These are phyloP conservation scores for Mortierella sp. DNA, from an alignment of 371 early-diverging fungal species.

Conservation along the genomic window DNA sequence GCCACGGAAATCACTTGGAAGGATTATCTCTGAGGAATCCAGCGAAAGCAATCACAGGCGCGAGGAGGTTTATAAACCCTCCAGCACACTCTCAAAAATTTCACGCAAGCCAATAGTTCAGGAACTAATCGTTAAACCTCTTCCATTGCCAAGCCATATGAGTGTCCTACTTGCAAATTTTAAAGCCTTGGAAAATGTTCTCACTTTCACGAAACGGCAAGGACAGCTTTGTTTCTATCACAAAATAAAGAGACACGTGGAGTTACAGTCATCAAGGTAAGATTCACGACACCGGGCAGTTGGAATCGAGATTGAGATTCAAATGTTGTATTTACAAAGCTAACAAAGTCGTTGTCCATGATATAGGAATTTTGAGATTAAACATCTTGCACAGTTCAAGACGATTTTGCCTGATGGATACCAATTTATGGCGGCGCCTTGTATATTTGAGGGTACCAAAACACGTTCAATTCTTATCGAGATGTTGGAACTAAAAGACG, in stretches of 20 bases:
- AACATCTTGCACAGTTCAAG: constrained; percentile 51
- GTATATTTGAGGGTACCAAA: constrained; percentile 31
- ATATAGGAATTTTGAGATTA: constrained; percentile 49
- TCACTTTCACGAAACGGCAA: constrained; percentile 26
- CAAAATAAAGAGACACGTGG: constrained; percentile 37
- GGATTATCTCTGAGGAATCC: not conserved
- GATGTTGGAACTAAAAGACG: constrained; percentile 23
- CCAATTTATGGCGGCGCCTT: constrained; percentile 28
- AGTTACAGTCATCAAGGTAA: constrained; percentile 40
- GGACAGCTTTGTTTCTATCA: constrained; percentile 47
- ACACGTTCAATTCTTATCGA: constrained; percentile 40
- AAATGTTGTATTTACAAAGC: not conserved
- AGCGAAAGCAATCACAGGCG: not conserved
- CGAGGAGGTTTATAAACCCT: constrained; percentile 1
- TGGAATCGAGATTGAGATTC: not conserved
- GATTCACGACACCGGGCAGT: not conserved
- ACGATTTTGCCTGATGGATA: constrained; percentile 52
- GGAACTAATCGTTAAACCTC: constrained; percentile 7
- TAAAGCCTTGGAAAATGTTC: constrained; percentile 32
- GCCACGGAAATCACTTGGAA: not conserved
- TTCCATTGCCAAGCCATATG: constrained; percentile 42
- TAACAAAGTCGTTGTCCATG: not conserved
- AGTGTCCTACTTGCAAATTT: constrained; percentile 25
- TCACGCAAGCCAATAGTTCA: constrained; percentile 3
- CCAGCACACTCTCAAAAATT: constrained; percentile 8